Evolutionary conservation across 2,329 filamentous ascomycete genomes (phyloP).

Genomic region (Aureobasidium lini): DNA sequence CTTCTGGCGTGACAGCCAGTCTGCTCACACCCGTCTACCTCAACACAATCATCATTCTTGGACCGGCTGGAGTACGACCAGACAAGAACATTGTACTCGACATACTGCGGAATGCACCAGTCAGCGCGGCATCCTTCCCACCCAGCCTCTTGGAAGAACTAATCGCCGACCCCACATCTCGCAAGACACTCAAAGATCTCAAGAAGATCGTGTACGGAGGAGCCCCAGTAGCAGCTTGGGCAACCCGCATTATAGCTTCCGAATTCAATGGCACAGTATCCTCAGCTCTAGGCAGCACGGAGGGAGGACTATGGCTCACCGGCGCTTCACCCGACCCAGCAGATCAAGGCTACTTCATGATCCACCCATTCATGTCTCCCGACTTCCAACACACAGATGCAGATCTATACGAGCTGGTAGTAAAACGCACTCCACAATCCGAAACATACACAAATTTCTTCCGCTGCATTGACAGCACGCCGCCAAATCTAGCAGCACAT

Average conservation of each 20-base stretch:
- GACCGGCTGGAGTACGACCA: neutral
- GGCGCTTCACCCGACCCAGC: neutral
- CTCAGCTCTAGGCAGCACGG: constrained; percentile 9
- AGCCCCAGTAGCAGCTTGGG: neutral
- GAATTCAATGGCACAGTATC: neutral
- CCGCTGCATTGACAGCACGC: neutral
- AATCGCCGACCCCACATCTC: neutral
- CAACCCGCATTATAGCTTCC: neutral
- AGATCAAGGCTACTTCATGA: constrained; percentile 3
- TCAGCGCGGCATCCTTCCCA: constrained; percentile 6
- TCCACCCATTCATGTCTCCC: constrained; percentile 9
- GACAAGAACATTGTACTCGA: neutral
- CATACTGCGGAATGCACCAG: neutral
- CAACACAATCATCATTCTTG: constrained; percentile 7
- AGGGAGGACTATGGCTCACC: constrained; percentile 12
- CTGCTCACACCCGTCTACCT: neutral
- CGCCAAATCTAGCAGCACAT: neutral
- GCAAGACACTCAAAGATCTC: neutral
- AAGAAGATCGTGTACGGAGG: constrained; percentile 4
- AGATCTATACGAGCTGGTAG: constrained; percentile 12
- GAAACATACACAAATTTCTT: constrained; percentile 9
- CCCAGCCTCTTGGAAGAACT: constrained; percentile 7
- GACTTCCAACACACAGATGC: constrained; percentile 4
- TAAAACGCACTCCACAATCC: neutral
- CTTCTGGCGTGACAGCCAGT: neutral